These are phyloP conservation scores for Exobasidium rhododendri DNA, from an alignment of 1,284 basidiomycete genomes.

Conservation along the genomic window DNA sequence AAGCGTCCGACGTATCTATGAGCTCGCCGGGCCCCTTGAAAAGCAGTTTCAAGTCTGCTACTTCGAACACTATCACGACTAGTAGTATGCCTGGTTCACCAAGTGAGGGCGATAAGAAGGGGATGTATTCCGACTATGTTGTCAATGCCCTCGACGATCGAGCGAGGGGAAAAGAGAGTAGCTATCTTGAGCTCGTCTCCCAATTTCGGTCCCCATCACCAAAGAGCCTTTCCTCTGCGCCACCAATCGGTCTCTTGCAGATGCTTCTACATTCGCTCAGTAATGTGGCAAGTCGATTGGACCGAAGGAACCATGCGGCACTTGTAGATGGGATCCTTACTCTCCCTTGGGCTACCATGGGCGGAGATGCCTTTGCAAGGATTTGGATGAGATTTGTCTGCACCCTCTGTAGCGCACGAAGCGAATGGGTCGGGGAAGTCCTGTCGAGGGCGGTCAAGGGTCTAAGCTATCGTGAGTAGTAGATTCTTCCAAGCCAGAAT, in stretches of 20 bases:
- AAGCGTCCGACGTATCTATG: background rate
- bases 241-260: constrained; percentile 32
- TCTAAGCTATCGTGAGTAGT: constrained; percentile 82
- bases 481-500: too few relatives aligned
- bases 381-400: constrained; percentile 67
- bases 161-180: constrained; percentile 27
- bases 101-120: constrained; percentile 46
- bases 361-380: constrained; percentile 64
- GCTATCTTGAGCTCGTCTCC: constrained; percentile 60
- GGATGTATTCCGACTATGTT: constrained; percentile 80
- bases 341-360: constrained; percentile 69
- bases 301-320: constrained; percentile 69
- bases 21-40: background rate
- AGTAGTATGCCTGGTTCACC: background rate
- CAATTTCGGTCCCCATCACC: constrained; percentile 56
- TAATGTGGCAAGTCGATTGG: constrained; percentile 62
- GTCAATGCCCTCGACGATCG: constrained; percentile 72
- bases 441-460: constrained; percentile 77
- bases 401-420: constrained; percentile 86
- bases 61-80: background rate
- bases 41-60: constrained; percentile 1
- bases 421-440: constrained; percentile 83
- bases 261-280: constrained; percentile 56
- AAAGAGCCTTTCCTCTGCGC: constrained; percentile 21
- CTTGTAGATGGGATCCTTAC: constrained; percentile 83